Base-by-base conservation (phyloP, 2,329 filamentous ascomycete genomes). In the Peltaster fructicola region DNA sequence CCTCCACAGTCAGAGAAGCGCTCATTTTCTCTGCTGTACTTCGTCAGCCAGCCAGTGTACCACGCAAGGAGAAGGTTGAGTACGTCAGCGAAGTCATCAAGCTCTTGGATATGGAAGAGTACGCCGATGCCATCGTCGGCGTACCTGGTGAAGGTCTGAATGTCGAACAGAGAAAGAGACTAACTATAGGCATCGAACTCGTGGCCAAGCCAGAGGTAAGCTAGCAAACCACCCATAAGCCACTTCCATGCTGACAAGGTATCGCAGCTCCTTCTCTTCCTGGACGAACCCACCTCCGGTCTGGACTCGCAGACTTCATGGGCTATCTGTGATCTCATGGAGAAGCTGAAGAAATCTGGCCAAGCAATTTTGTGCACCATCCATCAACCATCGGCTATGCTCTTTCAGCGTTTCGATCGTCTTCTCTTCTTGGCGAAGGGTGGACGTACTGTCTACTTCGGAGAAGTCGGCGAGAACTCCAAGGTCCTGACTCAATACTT, bases 311-410 rank as follows among this genome's bases (percentile, higher is more conserved):
- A 92, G 51, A 91, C 84, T 1, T 85, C 82, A 1, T 93, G 81
- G 80, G 78, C 80, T 35, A 92, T 93, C 45, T 64, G 82, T 22
- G 74, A 81, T 48, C 65, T 93, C 7, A 65, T 95, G 19, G 76
- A 90, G 52, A 92, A 90, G 53, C 63, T 93, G 16, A 81, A 81
- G 40, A 77, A 85, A 50, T 76, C 72, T 34, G 84, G 85, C 9
- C 81, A 90, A 48, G 84, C 85, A 25, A 80, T 93, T 51, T 70
- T 93, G n/a, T 92, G 82, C 56, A 93, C 85, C 0, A 93, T 93
- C 32, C 85, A 95, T 50, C 85, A 95, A 51, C 85, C 85, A n/a
- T 90, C 80, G 8, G 82, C 84, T 16, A 82, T 91, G 65, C 63
- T 93, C 26, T 92, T 93, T 59, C 79, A 92, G 48, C 75, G 80